Base-by-base conservation (phyloP, 1,284 basidiomycete species). In the Mycena sp. region DNA sequence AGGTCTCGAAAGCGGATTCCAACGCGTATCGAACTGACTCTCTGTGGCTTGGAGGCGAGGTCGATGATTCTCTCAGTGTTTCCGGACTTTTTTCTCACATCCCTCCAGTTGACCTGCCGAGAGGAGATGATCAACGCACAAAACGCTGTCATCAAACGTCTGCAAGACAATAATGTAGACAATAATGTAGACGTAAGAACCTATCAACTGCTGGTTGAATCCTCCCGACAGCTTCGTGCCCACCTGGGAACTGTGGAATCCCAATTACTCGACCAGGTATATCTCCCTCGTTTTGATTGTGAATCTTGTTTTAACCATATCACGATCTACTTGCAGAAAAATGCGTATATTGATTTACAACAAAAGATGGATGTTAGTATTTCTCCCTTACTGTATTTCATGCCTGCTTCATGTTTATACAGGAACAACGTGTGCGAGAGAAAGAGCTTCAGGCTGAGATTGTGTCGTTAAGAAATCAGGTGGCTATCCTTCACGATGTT, bases 191-290 rank as follows among this genome's bases (percentile, higher is more conserved):
- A 9, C 23, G 3, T 26, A 2, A 44, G 14, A 17, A 41, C 51
- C 0, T 21, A 54, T 44, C 29, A 17, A 12, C n/a, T 7, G 14
- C 29, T 54, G 3, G 19, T 54, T n/a, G 41, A 54, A 16, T 16
- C 12, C 14, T 29, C 32, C 30, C 19, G 7, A 19, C 19, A 2
- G 11, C 17, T 54, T n/a, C 50, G 19, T 9, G 23, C 32, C 10
- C 35, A 61, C 7, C 26, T 48, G 37, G 26, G 40, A 6, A 23
- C 3, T 12, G 21, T 32, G 10, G 25, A 32, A 1, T 21, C 12
- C 17, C n/a, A 60, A 23, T 28, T 60, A 2, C 14, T 16, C 16
- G 28, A n/a, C 3, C 43, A 60, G 51, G 58, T 60, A 60, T 26
- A 9, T 40, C n/a, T n/a, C n/a, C n/a, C n/a, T n/a, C n/a, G n/a